A percentile compares a stretch with the other conserved stretches of the same genome.
phyloP scores from a whole-genome alignment of 2,329 filamentous ascomycete species.

The Arthroderma sp. region DNA sequence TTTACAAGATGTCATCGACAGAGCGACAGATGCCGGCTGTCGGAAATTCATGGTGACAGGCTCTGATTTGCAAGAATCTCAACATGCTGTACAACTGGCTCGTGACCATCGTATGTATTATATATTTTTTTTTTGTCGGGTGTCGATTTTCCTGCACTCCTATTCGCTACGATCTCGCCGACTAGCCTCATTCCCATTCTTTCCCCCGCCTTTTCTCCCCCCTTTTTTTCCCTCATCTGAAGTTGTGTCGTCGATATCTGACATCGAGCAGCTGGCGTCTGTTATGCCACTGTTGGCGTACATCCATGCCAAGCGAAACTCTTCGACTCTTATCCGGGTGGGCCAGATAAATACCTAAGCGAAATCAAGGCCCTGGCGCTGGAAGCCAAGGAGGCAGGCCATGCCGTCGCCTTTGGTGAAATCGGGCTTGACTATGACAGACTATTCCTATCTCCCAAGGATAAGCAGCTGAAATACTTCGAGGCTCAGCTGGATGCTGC shows the following conservation, averaged over 20 bases:
- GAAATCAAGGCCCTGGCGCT: conserved; percentile 53
- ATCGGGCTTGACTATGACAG: conserved; percentile 95
- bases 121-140: neutral
- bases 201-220: too few species aligned
- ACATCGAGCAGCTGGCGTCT: conserved; percentile 49
- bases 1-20: conserved; percentile 54
- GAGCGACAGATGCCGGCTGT: conserved; percentile 67
- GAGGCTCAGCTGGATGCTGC: conserved; percentile 69
- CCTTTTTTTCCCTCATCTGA: neutral
- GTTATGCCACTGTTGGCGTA: conserved; percentile 84
- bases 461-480: conserved; percentile 74
- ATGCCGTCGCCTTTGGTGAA: conserved; percentile 76
- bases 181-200: too few species aligned
- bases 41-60: conserved; percentile 87
- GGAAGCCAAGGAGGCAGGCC: conserved; percentile 42
- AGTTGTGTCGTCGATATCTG: neutral
- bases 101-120: conserved; percentile 53
- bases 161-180: neutral
- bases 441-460: conserved; percentile 65
- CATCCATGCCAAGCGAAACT: conserved; percentile 79
- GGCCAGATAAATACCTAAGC: conserved; percentile 34
- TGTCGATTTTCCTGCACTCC: neutral
- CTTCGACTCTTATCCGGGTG: conserved; percentile 49
- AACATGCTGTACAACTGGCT: conserved; percentile 60
- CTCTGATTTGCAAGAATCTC: conserved; percentile 67